Conservation (phyloP, 805 yeast species). For the Lipomyces spencermartinsiae region DNA sequence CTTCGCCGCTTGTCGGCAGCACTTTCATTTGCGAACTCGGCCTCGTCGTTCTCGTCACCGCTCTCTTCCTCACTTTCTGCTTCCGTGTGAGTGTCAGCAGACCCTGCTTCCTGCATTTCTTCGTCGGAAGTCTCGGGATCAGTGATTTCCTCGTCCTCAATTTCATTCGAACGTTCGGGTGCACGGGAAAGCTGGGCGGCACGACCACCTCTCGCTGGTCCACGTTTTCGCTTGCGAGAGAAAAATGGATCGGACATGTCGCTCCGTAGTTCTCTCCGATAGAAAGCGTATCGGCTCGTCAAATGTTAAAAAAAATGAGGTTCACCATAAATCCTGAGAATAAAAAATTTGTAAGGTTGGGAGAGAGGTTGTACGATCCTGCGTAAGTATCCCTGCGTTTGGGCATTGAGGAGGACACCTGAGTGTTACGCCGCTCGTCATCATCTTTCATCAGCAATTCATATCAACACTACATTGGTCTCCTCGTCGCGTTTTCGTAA, state of each 20-base stretch:
- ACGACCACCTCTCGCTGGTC: slow-evolving; percentile 9
- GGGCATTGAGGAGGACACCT: background rate
- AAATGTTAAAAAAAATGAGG: background rate
- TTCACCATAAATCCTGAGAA: background rate
- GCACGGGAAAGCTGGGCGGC: background rate
- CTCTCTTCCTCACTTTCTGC: slow-evolving; percentile 39
- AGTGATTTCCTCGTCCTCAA: slow-evolving; percentile 41
- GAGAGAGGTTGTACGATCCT: slow-evolving; percentile 13
- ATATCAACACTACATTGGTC: background rate
- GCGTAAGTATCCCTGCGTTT: background rate
- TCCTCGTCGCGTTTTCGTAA: background rate
- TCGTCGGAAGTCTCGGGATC: slow-evolving; percentile 33
- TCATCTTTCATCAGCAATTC: background rate
- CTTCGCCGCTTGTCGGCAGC: slow-evolving; percentile 95
- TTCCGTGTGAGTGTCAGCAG: slow-evolving; percentile 37
- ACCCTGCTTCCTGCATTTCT: slow-evolving; percentile 21
- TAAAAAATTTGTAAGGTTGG: background rate
- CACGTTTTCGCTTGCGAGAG: slow-evolving; percentile 36
- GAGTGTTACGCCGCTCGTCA: background rate
- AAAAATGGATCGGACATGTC: slow-evolving; percentile 37
- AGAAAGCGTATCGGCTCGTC: background rate
- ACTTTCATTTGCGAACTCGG: slow-evolving; percentile 55
- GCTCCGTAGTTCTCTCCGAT: background rate
- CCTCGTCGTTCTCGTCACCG: slow-evolving; percentile 61
- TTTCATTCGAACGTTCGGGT: slow-evolving; percentile 3